These are phyloP conservation scores for Babesia bigemina DNA, from an alignment of 169 alveolate species.

Conservation along the genomic window DNA sequence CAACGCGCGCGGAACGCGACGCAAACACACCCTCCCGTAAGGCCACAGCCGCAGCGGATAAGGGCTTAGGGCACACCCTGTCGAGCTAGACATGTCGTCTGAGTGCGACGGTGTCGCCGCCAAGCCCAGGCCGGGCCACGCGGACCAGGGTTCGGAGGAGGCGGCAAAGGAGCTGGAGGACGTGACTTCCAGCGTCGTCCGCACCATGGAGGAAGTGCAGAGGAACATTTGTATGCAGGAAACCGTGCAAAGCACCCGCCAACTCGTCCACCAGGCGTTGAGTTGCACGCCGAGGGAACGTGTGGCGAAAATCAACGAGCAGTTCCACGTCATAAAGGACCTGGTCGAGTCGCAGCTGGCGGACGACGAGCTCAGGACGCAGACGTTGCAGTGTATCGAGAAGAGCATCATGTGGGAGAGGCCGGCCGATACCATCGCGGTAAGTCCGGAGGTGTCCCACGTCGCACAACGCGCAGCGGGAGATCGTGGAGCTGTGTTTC, in stretches of 20 bases:
- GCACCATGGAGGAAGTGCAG: not conserved
- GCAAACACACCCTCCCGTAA: not conserved
- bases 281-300: not conserved
- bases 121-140: not conserved
- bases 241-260: not conserved
- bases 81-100: not conserved
- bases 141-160: not conserved
- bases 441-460: not conserved
- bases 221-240: not conserved
- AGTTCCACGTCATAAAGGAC: conserved; percentile 6
- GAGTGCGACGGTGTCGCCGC: not conserved
- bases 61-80: not conserved
- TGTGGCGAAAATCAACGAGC: not conserved
- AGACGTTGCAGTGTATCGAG: not conserved
- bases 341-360: not conserved
- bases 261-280: not conserved
- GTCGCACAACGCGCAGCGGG: conserved; percentile 8
- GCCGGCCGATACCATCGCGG: conserved; percentile 17
- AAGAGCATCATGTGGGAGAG: conserved; percentile 2
- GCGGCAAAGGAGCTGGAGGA: conserved; percentile 2
- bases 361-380: not conserved
- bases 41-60: not conserved
- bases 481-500: conserved; percentile 10
- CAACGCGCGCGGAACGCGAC: conserved; percentile 6
- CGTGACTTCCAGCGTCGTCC: not conserved